Conservation (phyloP, 306 rosid species). For the Cicer chorassanicum region DNA sequence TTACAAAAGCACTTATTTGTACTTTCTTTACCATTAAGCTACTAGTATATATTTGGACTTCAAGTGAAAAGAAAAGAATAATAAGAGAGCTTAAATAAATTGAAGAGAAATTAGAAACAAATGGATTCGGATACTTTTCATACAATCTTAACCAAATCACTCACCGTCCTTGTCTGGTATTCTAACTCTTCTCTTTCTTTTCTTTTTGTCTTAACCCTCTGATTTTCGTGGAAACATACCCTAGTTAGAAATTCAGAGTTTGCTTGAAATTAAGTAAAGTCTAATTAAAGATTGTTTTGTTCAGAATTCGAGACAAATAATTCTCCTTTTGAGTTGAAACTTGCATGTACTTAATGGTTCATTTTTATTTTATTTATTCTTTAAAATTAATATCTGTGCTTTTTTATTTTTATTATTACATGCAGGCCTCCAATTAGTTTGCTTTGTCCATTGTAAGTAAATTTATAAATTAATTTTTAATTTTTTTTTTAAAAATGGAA, state of each 20-base stretch:
- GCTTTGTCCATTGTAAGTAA: constrained; percentile 62
- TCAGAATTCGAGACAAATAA: too few species aligned
- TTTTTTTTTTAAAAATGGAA: not conserved
- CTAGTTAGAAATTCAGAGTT: too few species aligned
- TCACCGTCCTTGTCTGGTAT: constrained; percentile 56
- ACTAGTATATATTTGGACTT: too few species aligned
- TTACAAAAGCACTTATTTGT: too few species aligned
- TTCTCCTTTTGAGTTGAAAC: too few species aligned
- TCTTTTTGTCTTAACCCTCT: not conserved
- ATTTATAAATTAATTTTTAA: not conserved
- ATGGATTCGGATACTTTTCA: constrained; percentile 51
- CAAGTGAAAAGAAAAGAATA: too few species aligned
- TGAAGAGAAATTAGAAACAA: not conserved
- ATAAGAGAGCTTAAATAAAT: too few species aligned
- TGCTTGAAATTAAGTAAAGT: too few species aligned
- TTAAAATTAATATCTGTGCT: constrained; percentile 13
- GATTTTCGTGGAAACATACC: too few species aligned
- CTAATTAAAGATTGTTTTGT: too few species aligned
- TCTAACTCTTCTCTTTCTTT: not conserved
- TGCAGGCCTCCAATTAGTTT: constrained; percentile 69
- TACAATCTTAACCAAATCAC: constrained; percentile 42
- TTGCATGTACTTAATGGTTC: not conserved
- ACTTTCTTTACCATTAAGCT: too few species aligned
- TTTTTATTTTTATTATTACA: not conserved
- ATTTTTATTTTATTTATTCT: not conserved